Base-by-base conservation (phyloP, 495 filamentous ascomycete genomes). In the Daldinia bambusicola region DNA sequence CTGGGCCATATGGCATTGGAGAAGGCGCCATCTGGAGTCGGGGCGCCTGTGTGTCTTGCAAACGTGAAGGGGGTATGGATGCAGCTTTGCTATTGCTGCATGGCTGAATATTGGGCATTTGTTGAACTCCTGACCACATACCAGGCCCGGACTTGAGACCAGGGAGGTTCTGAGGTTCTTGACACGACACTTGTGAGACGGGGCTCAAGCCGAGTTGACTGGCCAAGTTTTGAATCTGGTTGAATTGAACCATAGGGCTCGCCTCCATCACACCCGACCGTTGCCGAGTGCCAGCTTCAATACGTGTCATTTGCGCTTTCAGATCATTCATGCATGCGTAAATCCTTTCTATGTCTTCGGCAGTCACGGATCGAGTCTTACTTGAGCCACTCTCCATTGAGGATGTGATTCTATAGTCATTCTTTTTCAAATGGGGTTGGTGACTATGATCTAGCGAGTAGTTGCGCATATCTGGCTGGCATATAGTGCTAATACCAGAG, bases 241-340 rank as follows among this genome's bases (percentile, higher is more conserved):
- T 45, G 7, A 69, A 31, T 6, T 32, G 34, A 31, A 52, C 22
- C 40, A 41, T 22, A 2, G 22, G 14, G 2, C 43, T 38, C 8
- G 16, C 13, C 18, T 69, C 60, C 18, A 52, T 16, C 1, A 13
- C 22, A n/a, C 20, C 26, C 1, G 53, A 26, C 2, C 20, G 14
- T 20, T 57, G 41, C 22, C 20, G 32, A 12, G 66, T 22, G 6
- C 30, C 43, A 34, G 60, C 51, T 16, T 60, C 57, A 3, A 64
- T 37, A 1, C 59, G 41, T n/a, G 60, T 43, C 7, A 63, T 12
- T 6, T 69, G 50, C 1, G 20, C 34, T 18, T 32, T 58, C 30
- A 64, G 12, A n/a, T 53, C 43, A 1, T 31, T 10, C 14, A 64
- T 37, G 6, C n/a, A 38, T 12, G 41, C 32, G 6, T 20, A 41